Evolutionary conservation across 73 alveolate genomes (phyloP).

Genomic region (Blepharisma stoltei): DNA sequence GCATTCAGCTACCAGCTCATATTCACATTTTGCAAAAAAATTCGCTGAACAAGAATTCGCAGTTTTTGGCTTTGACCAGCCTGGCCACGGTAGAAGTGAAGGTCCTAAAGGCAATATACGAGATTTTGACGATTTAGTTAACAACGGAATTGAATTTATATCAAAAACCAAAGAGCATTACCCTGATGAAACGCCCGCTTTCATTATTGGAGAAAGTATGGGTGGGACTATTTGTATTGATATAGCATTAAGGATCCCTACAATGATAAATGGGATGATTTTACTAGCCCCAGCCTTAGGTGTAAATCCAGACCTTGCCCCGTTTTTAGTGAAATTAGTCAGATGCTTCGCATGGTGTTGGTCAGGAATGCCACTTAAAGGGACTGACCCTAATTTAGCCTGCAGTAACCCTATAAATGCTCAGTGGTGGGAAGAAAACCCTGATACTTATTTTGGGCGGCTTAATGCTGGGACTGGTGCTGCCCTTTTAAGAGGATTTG

Average conservation of each 20-base stretch:
- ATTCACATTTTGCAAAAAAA: not conserved
- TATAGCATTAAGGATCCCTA: not conserved
- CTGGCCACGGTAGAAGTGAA: conserved; percentile 9
- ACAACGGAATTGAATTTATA: not conserved
- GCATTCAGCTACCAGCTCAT: not conserved
- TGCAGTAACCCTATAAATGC: not conserved
- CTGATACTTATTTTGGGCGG: not conserved
- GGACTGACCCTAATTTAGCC: not conserved
- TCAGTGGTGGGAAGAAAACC: not conserved
- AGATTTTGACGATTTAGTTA: not conserved
- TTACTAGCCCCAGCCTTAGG: conserved; percentile 5
- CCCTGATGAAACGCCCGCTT: not conserved
- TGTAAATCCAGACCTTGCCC: not conserved
- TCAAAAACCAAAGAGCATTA: not conserved
- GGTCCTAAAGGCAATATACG: not conserved
- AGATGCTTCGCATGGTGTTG: not conserved
- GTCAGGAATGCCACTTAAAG: not conserved
- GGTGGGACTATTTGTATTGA: conserved; percentile 2
- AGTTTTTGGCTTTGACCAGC: not conserved
- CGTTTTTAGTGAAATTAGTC: not conserved
- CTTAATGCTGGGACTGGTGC: conserved; percentile 3
- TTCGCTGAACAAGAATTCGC: not conserved
- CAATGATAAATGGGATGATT: not conserved
- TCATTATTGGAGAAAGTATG: conserved; percentile 3
- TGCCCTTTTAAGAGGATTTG: not conserved